phyloP scores from a whole-genome alignment of 352 stramenopile genomes.

The Globisporangium solare region DNA sequence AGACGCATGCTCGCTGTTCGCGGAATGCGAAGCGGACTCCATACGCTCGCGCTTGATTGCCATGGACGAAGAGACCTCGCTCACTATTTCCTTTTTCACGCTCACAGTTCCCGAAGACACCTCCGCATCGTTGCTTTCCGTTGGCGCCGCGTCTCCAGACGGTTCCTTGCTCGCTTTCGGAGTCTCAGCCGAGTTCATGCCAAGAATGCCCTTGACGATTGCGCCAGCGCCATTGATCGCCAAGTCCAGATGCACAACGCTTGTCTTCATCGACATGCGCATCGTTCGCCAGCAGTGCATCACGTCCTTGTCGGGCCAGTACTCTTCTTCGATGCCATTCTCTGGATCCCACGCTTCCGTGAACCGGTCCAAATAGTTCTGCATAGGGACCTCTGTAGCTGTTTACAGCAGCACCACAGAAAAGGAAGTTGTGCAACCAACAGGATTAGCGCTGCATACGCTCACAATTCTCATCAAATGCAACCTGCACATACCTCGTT shows the following conservation, averaged over 20 bases:
- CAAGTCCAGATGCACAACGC: constrained; percentile 65
- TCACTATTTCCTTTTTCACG: constrained; percentile 19
- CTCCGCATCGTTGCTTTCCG: neutral
- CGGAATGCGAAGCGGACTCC: constrained; percentile 7
- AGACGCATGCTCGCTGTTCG: constrained; percentile 17
- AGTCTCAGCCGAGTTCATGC: constrained; percentile 18
- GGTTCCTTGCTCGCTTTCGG: constrained; percentile 7
- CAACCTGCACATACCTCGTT: constrained; percentile 29
- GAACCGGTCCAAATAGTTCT: constrained; percentile 85
- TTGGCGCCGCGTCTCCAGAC: neutral
- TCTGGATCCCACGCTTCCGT: constrained; percentile 93
- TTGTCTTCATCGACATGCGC: constrained; percentile 70
- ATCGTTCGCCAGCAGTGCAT: constrained; percentile 86
- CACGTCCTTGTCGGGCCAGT: constrained; percentile 93
- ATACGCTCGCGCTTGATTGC: constrained; percentile 29
- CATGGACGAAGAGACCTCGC: neutral
- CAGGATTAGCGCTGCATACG: too few species aligned
- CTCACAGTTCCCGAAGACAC: neutral
- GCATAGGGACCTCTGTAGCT: constrained; percentile 66
- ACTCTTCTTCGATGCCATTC: constrained; percentile 94
- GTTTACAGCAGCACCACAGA: constrained; percentile 1
- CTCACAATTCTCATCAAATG: neutral
- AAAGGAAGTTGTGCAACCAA: too few species aligned
- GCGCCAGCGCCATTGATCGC: constrained; percentile 51
- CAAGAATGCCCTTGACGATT: constrained; percentile 72